Percentiles rank a stretch among this genome's conserved stretches.
phyloP scores from a whole-genome alignment of 768 basidiomycete species.

The Phanerodontia chrysosporium region DNA sequence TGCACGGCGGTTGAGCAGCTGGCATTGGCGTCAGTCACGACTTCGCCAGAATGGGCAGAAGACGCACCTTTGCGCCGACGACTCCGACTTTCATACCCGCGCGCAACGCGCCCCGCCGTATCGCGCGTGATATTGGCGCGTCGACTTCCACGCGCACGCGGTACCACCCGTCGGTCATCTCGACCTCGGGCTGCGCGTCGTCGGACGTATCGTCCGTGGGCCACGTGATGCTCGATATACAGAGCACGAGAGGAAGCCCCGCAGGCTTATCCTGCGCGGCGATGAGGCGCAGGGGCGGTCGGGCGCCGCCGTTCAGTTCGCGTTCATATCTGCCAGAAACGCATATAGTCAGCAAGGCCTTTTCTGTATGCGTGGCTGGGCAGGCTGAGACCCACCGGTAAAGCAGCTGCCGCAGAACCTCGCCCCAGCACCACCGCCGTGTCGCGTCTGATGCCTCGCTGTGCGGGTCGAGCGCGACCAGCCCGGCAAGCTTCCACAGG shows the following conservation, averaged over 20 bases:
- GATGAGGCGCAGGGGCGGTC: constrained; percentile 79
- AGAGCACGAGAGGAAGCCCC: constrained; percentile 77
- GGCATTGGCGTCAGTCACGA: neutral
- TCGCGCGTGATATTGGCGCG: constrained; percentile 63
- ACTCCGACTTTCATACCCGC: constrained; percentile 83
- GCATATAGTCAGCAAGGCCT: constrained; percentile 21
- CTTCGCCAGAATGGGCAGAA: neutral
- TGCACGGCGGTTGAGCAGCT: constrained; percentile 68
- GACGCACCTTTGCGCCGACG: constrained; percentile 66
- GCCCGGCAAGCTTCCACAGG: constrained; percentile 92
- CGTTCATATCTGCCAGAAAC: constrained; percentile 72
- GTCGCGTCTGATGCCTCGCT: constrained; percentile 40
- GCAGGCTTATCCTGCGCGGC: constrained; percentile 81
- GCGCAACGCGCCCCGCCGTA: constrained; percentile 58
- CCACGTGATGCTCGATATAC: constrained; percentile 63
- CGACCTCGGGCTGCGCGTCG: constrained; percentile 49
- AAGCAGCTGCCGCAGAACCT: constrained; percentile 76
- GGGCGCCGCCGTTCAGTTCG: constrained; percentile 71
- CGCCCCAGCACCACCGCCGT: constrained; percentile 78
- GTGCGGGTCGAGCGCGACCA: constrained; percentile 70
- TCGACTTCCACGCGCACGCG: constrained; percentile 76
- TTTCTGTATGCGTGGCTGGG: neutral
- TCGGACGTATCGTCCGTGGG: constrained; percentile 26
- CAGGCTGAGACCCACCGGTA: constrained; percentile 67
- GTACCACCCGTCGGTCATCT: constrained; percentile 99